Conservation (phyloP, 2,329 filamentous ascomycete genomes). For the Hypomyces rosellus region DNA sequence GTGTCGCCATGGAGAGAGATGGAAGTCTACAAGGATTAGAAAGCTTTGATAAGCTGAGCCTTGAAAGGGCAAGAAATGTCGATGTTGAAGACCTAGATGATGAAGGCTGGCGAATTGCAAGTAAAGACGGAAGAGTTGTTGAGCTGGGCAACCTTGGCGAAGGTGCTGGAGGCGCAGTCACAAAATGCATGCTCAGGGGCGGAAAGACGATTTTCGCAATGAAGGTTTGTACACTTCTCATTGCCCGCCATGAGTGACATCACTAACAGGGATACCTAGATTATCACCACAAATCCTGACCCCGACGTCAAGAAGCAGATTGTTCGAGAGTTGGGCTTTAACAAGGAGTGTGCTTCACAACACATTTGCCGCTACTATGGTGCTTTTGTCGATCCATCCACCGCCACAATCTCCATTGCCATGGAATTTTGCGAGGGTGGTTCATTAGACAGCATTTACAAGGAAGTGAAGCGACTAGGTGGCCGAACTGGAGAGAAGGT, state of each 20-base stretch:
- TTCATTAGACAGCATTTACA: conserved; percentile 93
- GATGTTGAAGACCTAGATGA: conserved; percentile 96
- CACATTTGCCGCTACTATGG: conserved; percentile 98
- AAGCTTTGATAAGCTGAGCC: conserved; percentile 69
- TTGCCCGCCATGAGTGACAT: conserved; percentile 12
- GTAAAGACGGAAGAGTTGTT: conserved; percentile 77
- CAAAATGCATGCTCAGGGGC: conserved; percentile 78
- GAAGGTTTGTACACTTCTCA: conserved; percentile 56
- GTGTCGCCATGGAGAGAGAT: conserved; percentile 73
- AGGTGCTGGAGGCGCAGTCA: conserved; percentile 92
- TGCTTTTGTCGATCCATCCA: conserved; percentile 92
- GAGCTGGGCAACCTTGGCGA: conserved; percentile 89
- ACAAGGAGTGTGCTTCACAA: conserved; percentile 92
- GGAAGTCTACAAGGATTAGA: conserved; percentile 71
- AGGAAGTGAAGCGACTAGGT: conserved; percentile 91
- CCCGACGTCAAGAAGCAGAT: conserved; percentile 99
- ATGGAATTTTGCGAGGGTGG: conserved; percentile 99
- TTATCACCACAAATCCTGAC: conserved; percentile 97
- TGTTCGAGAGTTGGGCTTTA: conserved; percentile 90
- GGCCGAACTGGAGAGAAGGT: conserved; percentile 96
- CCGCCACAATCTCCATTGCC: conserved; percentile 92
- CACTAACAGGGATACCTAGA: conserved; percentile 42
- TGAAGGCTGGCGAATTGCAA: conserved; percentile 90
- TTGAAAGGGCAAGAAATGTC: conserved; percentile 74
- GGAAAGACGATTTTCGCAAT: conserved; percentile 93